A percentile compares a stretch with the other conserved stretches of the same genome.
Conservation (phyloP, 441 rosid species). For the Rhodomyrtus psidioides region DNA sequence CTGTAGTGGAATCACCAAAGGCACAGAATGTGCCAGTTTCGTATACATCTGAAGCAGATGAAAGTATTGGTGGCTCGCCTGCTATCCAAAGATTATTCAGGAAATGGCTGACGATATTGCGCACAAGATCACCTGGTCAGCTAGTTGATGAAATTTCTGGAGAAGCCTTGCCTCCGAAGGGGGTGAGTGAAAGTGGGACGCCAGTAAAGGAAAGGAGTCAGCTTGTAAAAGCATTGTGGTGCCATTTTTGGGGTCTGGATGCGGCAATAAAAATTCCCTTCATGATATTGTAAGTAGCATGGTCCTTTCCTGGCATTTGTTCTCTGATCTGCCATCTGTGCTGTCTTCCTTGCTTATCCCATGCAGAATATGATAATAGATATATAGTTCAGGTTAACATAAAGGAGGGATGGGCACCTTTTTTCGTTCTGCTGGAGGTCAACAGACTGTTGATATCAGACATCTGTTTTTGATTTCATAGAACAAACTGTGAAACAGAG, state of each 20-base stretch:
- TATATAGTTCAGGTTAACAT: background rate
- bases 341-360: background rate
- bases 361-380: background rate
- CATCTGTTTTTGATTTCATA: background rate
- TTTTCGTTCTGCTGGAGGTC: background rate
- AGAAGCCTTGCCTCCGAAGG: slow-evolving; percentile 33
- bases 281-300: slow-evolving; percentile 67
- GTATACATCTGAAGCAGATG: slow-evolving; percentile 53
- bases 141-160: slow-evolving; percentile 41
- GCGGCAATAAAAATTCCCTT: slow-evolving; percentile 65
- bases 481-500: background rate
- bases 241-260: slow-evolving; percentile 57
- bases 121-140: slow-evolving; percentile 45
- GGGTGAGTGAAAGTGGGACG: slow-evolving; percentile 19
- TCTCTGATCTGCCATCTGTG: background rate
- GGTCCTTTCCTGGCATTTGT: background rate
- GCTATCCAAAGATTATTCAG: slow-evolving; percentile 72
- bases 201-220: slow-evolving; percentile 24
- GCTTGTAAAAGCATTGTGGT: slow-evolving; percentile 34
- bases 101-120: slow-evolving; percentile 71
- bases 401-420: background rate
- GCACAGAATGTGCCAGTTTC: slow-evolving; percentile 49
- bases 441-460: background rate
- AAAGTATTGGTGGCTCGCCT: slow-evolving; percentile 47
- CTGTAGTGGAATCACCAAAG: slow-evolving; percentile 41